A percentile compares a stretch with the other conserved stretches of the same genome.
These are phyloP conservation scores for Acacia confusa DNA, from an alignment of 306 rosid genomes.

Conservation along the genomic window DNA sequence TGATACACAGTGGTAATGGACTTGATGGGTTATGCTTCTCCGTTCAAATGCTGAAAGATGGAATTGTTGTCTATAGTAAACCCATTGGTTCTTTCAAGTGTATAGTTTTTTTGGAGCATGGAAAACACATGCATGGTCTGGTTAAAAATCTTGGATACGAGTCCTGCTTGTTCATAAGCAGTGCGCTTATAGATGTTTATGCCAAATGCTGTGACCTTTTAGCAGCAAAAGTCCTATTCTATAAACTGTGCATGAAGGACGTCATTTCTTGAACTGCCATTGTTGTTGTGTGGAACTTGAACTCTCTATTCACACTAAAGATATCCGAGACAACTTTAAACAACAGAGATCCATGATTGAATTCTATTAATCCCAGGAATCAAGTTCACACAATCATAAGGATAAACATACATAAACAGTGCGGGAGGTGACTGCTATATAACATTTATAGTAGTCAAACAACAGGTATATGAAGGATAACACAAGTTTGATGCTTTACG, in stretches of 20 bases:
- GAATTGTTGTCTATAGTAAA: conserved; percentile 49
- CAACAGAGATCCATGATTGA: not conserved
- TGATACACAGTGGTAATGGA: conserved; percentile 78
- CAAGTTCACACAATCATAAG: not conserved
- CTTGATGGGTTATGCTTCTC: conserved; percentile 53
- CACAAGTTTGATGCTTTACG: not conserved
- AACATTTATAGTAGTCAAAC: not conserved
- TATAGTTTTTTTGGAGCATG: conserved; percentile 65
- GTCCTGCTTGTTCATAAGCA: conserved; percentile 71
- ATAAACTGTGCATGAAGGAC: conserved; percentile 53
- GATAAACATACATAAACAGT: not conserved
- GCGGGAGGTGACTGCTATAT: not conserved
- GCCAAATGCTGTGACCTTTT: conserved; percentile 77
- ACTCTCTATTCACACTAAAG: not conserved
- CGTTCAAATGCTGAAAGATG: conserved; percentile 66
- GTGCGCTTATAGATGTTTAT: conserved; percentile 77
- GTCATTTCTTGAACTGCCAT: conserved; percentile 86
- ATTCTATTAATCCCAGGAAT: not conserved
- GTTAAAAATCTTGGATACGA: conserved; percentile 69
- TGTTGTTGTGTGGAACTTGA: conserved; percentile 41
- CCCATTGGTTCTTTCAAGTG: conserved; percentile 80
- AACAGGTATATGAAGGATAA: not conserved
- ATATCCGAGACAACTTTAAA: not conserved
- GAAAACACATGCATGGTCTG: conserved; percentile 70
- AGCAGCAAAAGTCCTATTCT: conserved; percentile 56